A percentile compares a stretch with the other conserved stretches of the same genome.
These are phyloP conservation scores for Boletus vermiculosoides DNA, from an alignment of 768 basidiomycete genomes.

Conservation along the genomic window DNA sequence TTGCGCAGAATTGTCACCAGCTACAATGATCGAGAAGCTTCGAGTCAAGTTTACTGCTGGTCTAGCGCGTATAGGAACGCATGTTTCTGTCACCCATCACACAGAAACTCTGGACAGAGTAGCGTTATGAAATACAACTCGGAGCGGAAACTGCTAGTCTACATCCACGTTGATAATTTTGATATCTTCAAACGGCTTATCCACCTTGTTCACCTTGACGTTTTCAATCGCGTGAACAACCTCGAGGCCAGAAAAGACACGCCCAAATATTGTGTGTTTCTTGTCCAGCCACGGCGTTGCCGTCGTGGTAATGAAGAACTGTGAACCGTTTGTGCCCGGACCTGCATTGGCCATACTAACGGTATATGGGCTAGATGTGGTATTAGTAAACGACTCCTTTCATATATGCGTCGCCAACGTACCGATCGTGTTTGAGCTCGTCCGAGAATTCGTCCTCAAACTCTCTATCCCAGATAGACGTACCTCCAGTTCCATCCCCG, in stretches of 20 bases:
- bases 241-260: constrained; percentile 83
- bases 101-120: constrained; percentile 46
- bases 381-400: constrained; percentile 2
- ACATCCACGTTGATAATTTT: constrained; percentile 82
- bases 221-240: constrained; percentile 92
- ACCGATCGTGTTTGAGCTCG: constrained; percentile 89
- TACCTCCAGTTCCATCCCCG: constrained; percentile 93
- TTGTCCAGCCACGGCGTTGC: constrained; percentile 92
- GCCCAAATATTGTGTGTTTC: constrained; percentile 91
- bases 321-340: constrained; percentile 87
- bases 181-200: constrained; percentile 93
- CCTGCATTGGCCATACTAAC: constrained; percentile 96
- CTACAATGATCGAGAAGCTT: constrained; percentile 32
- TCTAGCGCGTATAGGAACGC: constrained; percentile 25
- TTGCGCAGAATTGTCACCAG: constrained; percentile 15
- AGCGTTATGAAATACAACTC: constrained; percentile 38
- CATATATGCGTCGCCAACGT: constrained; percentile 13
- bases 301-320: constrained; percentile 97
- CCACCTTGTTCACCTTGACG: constrained; percentile 77
- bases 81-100: constrained; percentile 30
- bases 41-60: constrained; percentile 34
- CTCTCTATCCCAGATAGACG: constrained; percentile 84
- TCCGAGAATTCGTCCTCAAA: constrained; percentile 95
- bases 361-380: constrained; percentile 73
- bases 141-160: constrained; percentile 53